Conservation (phyloP, 495 filamentous ascomycete species). For the Neurospora sp. region DNA sequence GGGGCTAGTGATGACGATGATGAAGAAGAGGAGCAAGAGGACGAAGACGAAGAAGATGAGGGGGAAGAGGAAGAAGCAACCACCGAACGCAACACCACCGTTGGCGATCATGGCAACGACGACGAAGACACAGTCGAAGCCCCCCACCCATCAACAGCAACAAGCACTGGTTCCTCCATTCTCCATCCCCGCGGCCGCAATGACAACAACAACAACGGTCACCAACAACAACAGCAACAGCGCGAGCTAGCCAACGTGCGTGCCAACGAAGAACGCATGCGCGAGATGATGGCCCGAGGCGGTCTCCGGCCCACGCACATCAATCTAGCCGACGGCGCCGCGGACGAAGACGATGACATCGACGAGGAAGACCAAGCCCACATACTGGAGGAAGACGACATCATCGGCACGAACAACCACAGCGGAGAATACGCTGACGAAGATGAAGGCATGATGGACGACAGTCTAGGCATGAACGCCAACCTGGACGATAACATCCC, state of each 20-base stretch:
- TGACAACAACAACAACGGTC: background rate
- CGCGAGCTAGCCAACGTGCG: conserved; percentile 25
- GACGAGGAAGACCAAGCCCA: conserved; percentile 38
- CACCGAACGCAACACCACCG: background rate
- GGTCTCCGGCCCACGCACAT: background rate
- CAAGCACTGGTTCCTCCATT: conserved; percentile 5
- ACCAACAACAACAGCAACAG: conserved; percentile 6
- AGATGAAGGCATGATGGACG: conserved; percentile 19
- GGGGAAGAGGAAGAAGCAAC: conserved; percentile 19
- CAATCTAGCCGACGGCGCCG: conserved; percentile 25
- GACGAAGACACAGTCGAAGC: conserved; percentile 8
- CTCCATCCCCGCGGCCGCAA: background rate
- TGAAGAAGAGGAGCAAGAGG: conserved; percentile 16
- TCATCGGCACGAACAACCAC: conserved; percentile 14
- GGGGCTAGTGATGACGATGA: conserved; percentile 33
- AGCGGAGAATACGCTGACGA: conserved; percentile 11
- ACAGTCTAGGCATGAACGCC: conserved; percentile 43
- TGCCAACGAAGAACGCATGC: conserved; percentile 34
- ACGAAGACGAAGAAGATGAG: conserved; percentile 24
- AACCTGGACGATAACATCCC: conserved; percentile 60
- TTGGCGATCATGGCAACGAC: background rate
- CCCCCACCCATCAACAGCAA: conserved; percentile 14
- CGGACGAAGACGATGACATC: conserved; percentile 31
- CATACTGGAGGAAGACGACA: conserved; percentile 45
- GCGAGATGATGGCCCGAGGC: conserved; percentile 37